Evolutionary conservation across 1,284 basidiomycete genomes (phyloP).

Genomic region (Cutaneotrichosporon arboriforme): DNA sequence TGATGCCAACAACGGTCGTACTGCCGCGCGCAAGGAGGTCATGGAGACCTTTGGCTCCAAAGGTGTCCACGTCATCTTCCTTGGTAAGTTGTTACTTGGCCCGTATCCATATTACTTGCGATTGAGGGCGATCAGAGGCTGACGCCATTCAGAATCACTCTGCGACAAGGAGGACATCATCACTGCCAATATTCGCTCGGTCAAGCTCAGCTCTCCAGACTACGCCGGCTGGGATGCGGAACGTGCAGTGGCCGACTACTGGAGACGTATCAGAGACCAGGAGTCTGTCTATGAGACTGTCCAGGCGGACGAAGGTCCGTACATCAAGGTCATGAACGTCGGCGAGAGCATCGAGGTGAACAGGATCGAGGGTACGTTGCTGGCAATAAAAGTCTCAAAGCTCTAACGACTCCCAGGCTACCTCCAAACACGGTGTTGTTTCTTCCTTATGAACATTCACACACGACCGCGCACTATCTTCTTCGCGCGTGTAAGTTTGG

Average conservation of each 20-base stretch:
- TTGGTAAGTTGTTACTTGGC: conserved; percentile 57
- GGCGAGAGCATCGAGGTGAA: conserved; percentile 91
- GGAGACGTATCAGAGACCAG: conserved; percentile 77
- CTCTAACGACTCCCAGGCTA: conserved; percentile 36
- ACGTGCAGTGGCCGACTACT: conserved; percentile 85
- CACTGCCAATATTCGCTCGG: conserved; percentile 86
- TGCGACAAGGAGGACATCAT: conserved; percentile 90
- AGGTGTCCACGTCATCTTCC: conserved; percentile 85
- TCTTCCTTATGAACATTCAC: conserved; percentile 96
- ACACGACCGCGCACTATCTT: conserved; percentile 84
- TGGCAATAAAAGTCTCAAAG: conserved; percentile 10
- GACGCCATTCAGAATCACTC: conserved; percentile 60
- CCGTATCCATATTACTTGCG: no score
- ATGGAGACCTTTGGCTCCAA: conserved; percentile 76
- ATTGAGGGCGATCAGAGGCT: conserved; percentile 1
- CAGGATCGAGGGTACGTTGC: conserved; percentile 52
- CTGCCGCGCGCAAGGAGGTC: conserved; percentile 61
- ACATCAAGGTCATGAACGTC: conserved; percentile 94
- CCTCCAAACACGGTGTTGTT: conserved; percentile 63
- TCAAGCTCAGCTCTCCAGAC: conserved; percentile 97
- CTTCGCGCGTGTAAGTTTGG: conserved; percentile 70
- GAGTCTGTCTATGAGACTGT: conserved; percentile 72
- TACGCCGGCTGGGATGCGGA: conserved; percentile 91
- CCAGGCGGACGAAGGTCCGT: conserved; percentile 65
- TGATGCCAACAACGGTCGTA: conserved; percentile 94